Base-by-base conservation (phyloP, 1,284 basidiomycete species). In the Trametes hirsuta region DNA sequence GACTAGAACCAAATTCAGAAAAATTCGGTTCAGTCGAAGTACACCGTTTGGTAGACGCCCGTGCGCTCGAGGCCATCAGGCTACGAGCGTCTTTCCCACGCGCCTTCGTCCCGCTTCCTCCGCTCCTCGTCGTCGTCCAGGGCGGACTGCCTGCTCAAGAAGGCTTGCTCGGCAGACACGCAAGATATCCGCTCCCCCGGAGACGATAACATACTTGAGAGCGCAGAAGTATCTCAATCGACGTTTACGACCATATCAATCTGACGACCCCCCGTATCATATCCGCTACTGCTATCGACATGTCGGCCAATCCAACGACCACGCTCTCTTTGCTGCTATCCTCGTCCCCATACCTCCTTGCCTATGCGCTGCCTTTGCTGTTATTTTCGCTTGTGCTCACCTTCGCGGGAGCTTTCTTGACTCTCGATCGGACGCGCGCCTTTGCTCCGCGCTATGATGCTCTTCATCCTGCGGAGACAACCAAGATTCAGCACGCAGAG, bases 331-430 rank as follows among this genome's bases (percentile, higher is more conserved):
- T 63, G 12, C 64, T 72, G 39, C 59, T 74, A 15, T 47, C 68
- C 34, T 66, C 68, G 2, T 67, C 64, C 9, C 56, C 69, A 18
- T 73, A 68, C 48, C 61, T 65, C n/a, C 66, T 87, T 25, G 79
- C 80, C 40, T 89, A 88, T 68, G 66, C 81, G 24, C 68, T 88
- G 47, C 81, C 85, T 63, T 71, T 88, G 8, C 71, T 87, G 37
- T 71, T 83, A 11, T 53, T 83, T 1, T 86, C 85, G 8, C 47
- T 83, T 40, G 61, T 83, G 25, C 74, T 87, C 37, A 81, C 83
- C 3, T 86, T 88, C 66, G 76, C 85, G 22, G 87, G 87, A 14
- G 80, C 86, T 3, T 90, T 90, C 71, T 76, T 89, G 22, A 88
- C 82, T 18, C 78, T 89, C 48, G 87, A 89, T 68, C 84, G 88